These are phyloP conservation scores for Gymnopilus dilepis DNA, from an alignment of 768 basidiomycete genomes.

Conservation along the genomic window DNA sequence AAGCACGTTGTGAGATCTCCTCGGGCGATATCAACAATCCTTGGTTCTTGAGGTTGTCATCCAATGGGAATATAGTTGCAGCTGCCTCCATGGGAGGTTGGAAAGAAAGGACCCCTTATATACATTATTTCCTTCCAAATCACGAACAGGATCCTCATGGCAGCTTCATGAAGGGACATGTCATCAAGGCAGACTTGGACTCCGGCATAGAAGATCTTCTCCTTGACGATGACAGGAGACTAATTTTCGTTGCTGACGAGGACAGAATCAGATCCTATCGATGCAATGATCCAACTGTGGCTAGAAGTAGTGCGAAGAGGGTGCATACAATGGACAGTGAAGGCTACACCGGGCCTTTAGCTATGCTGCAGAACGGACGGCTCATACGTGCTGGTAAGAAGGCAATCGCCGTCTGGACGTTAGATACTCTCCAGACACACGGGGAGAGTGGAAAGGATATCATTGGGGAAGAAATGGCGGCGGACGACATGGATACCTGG, in stretches of 20 bases:
- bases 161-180: conserved; percentile 12
- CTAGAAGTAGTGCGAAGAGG: neutral
- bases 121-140: conserved; percentile 31
- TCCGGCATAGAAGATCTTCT: conserved; percentile 2
- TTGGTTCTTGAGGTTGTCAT: conserved; percentile 24
- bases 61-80: conserved; percentile 31
- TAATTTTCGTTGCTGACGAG: conserved; percentile 42
- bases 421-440: conserved; percentile 39
- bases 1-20: conserved; percentile 41
- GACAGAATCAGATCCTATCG: conserved; percentile 43
- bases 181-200: conserved; percentile 28
- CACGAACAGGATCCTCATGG: conserved; percentile 17
- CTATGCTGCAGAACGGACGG: conserved; percentile 31
- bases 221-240: conserved; percentile 38
- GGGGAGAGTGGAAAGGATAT: conserved; percentile 25
- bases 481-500: conserved; percentile 22
- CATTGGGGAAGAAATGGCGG: conserved; percentile 26
- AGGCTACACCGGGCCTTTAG: conserved; percentile 34
- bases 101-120: conserved; percentile 37
- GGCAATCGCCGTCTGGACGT: conserved; percentile 39
- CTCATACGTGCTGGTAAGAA: conserved; percentile 41
- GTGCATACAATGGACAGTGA: conserved; percentile 38
- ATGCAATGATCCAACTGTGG: conserved; percentile 25
- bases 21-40: conserved; percentile 25
- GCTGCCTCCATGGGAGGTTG: conserved; percentile 33